Percentiles rank a stretch among this genome's conserved stretches.
Evolutionary conservation across 257 asterid genomes (phyloP).

Genomic region (Leonotis leonurus): DNA sequence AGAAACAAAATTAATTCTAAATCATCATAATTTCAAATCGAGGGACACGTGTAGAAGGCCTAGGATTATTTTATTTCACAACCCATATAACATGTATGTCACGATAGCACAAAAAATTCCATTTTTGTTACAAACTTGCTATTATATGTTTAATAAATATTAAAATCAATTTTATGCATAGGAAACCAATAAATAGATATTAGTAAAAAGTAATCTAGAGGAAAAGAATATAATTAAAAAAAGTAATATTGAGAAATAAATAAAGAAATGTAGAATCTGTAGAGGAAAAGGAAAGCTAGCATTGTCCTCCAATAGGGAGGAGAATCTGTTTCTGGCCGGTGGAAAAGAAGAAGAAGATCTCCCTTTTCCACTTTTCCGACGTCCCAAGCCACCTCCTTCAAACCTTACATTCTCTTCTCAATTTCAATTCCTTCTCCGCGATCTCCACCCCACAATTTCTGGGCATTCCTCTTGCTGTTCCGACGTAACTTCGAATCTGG

Average conservation of each 20-base stretch:
- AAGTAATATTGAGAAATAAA: neutral
- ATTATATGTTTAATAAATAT: neutral
- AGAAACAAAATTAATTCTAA: too few relatives aligned
- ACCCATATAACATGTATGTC: too few relatives aligned
- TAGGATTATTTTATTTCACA: too few relatives aligned
- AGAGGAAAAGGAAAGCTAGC: neutral
- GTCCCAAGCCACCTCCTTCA: conserved; percentile 22
- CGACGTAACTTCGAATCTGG: neutral
- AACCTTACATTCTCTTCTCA: conserved; percentile 23
- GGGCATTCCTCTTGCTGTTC: neutral
- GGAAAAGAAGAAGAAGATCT: neutral
- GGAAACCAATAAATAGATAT: neutral
- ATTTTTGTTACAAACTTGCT: neutral
- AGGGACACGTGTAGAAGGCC: too few relatives aligned
- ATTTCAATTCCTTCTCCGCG: neutral
- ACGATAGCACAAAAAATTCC: too few relatives aligned
- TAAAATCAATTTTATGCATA: neutral
- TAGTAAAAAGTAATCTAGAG: neutral
- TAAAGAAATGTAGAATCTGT: neutral
- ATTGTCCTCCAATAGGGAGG: conserved; percentile 4
- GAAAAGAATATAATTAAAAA: neutral
- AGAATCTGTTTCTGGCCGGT: conserved; percentile 21
- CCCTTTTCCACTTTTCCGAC: conserved; percentile 28
- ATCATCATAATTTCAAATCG: too few relatives aligned
- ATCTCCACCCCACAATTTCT: neutral